phyloP scores from a whole-genome alignment of 371 early-diverging fungal species.

The Funneliformis caledonium region DNA sequence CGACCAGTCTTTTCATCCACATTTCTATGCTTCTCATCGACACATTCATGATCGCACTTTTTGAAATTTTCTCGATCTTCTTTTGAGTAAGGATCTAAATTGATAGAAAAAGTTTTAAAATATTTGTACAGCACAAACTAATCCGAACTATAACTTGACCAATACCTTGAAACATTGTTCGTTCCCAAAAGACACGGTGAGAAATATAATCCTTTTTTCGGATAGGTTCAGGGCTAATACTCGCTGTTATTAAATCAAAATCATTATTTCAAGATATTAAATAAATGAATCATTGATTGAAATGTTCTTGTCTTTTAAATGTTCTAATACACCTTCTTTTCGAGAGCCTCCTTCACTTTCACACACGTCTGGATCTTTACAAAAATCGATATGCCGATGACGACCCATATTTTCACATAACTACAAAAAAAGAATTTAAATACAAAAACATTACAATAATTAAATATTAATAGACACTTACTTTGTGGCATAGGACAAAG shows the following conservation, averaged over 20 bases:
- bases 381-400: slow-evolving; percentile 46
- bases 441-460: neutral
- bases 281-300: neutral
- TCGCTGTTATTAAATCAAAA: slow-evolving; percentile 3
- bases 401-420: slow-evolving; percentile 39
- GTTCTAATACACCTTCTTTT: slow-evolving; percentile 26
- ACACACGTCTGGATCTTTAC: slow-evolving; percentile 36
- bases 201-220: slow-evolving; percentile 35
- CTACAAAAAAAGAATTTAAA: neutral
- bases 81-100: slow-evolving; percentile 43
- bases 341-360: neutral
- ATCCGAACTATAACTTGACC: too few species aligned
- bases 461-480: neutral
- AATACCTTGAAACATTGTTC: slow-evolving; percentile 43
- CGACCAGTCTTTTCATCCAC: neutral
- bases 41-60: slow-evolving; percentile 43
- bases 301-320: slow-evolving; percentile 8
- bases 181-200: slow-evolving; percentile 41
- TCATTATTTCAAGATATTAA: too few species aligned
- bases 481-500: slow-evolving; percentile 36
- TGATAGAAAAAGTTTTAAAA: too few species aligned
- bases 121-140: too few species aligned
- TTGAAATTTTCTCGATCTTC: slow-evolving; percentile 42
- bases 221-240: slow-evolving; percentile 27
- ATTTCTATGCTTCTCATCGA: slow-evolving; percentile 43